phyloP scores from a whole-genome alignment of 768 basidiomycete genomes.

The Paxillus ammoniavirescens region DNA sequence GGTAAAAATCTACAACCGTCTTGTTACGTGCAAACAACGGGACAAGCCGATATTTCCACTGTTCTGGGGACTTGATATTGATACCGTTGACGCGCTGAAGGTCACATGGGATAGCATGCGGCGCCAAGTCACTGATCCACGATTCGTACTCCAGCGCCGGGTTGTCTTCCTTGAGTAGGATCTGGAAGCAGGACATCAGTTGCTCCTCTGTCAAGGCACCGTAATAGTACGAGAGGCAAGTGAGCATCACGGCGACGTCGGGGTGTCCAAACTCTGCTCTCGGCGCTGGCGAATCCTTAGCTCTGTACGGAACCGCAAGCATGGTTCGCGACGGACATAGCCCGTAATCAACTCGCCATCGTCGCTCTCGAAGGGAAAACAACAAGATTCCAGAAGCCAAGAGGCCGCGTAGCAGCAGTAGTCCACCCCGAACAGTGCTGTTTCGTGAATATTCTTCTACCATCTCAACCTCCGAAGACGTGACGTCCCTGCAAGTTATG shows the following conservation, averaged over 20 bases:
- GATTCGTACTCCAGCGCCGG: conserved; percentile 39
- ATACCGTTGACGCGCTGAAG: conserved; percentile 38
- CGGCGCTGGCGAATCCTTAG: conserved; percentile 47
- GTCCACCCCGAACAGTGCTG: conserved; percentile 28
- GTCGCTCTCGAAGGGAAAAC: conserved; percentile 35
- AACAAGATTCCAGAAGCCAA: conserved; percentile 40
- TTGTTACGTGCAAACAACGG: conserved; percentile 39
- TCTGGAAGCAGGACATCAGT: conserved; percentile 35
- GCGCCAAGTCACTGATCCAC: conserved; percentile 31
- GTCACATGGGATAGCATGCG: conserved; percentile 23
- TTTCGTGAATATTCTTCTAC: conserved; percentile 14
- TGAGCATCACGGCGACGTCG: conserved; percentile 44
- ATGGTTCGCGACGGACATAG: conserved; percentile 40
- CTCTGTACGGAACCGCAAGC: conserved; percentile 52
- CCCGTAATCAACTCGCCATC: conserved; percentile 56
- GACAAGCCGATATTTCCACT: conserved; percentile 25
- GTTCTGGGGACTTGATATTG: conserved; percentile 40
- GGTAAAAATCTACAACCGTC: conserved; percentile 45
- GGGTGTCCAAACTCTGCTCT: conserved; percentile 54
- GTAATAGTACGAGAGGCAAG: conserved; percentile 51
- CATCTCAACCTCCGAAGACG: neutral
- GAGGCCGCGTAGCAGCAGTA: conserved; percentile 47
- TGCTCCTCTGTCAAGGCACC: conserved; percentile 41
- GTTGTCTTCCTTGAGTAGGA: conserved; percentile 40
- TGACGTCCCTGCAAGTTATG: conserved; percentile 16